Base-by-base conservation (phyloP, 371 early-diverging fungal species). In the Rhizopus delemar region DNA sequence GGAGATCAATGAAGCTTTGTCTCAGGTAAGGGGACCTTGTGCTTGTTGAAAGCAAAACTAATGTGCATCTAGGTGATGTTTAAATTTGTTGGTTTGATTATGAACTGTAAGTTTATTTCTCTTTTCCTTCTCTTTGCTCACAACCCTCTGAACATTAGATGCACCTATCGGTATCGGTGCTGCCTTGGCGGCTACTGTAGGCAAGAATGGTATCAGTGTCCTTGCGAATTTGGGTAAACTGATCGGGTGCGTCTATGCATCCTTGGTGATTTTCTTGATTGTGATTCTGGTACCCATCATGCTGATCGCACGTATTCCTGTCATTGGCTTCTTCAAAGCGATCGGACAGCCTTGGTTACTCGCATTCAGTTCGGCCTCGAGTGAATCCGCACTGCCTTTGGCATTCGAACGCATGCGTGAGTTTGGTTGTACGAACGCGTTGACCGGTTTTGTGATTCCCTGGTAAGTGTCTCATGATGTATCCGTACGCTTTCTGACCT, bases 291-390 rank as follows among this genome's bases (percentile, higher is more conserved):
- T 91, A 0, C 88, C 91, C n/a, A 71, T 92, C 63, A 71, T 86
- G 70, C 60, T 89, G 7, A 38, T 90, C 8, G 57, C 73, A 55
- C 74, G 80, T 8, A 63, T 91, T 22, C 86, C 88, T 3, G 59
- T 89, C 22, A 38, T 73, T 32, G 80, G 80, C 5, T 90, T 88
- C 69, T 55, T 75, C 56, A 66, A 67, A 15, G 75, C 83, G 11
- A 77, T 89, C 32, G 71, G 69, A 12, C 80, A 86, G 53, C 91
- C 93, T 28, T 82, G 87, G 70, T 52, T 90, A 41, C 83, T 93
- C 66, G 91, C 92, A n/a, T 93, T 90, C 65, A 85, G 90, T 57
- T 90, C 92, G n/a, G 90, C 93, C 13, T 89, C 90, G 8, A 89
- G 90, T 52, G 93, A 93, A 69, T 87, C 92, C 16, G 91, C 90